These are phyloP conservation scores for Epichloe hybrida DNA, from an alignment of 2,329 filamentous ascomycete genomes.

Conservation along the genomic window DNA sequence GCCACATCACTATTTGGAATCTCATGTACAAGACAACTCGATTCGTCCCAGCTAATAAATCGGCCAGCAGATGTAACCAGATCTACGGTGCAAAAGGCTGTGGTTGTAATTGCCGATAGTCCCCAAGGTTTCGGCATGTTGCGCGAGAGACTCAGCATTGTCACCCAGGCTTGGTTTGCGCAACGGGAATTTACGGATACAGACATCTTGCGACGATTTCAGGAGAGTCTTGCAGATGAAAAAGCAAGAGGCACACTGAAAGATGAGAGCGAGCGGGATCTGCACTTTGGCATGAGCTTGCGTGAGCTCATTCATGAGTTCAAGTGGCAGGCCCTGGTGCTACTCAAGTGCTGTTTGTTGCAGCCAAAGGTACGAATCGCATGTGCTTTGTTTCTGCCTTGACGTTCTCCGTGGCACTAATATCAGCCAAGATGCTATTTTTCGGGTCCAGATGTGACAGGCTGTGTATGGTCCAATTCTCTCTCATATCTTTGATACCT, in stretches of 20 bases:
- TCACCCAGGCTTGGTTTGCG: constrained; percentile 92
- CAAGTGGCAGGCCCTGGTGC: constrained; percentile 82
- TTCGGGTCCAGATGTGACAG: constrained; percentile 94
- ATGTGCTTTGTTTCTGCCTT: not conserved
- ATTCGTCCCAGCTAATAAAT: constrained; percentile 62
- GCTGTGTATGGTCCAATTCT: constrained; percentile 97
- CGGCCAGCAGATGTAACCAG: constrained; percentile 84
- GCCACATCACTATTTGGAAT: constrained; percentile 88
- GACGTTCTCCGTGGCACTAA: not conserved
- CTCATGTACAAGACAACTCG: constrained; percentile 84
- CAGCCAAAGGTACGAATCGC: constrained; percentile 66
- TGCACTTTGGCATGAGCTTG: constrained; percentile 78
- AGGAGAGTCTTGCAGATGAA: constrained; percentile 68
- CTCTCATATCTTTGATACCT: constrained; percentile 86
- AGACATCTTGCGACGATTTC: constrained; percentile 81
- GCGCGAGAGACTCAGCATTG: constrained; percentile 76
- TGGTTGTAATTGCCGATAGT: constrained; percentile 86
- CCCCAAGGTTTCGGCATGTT: constrained; percentile 84
- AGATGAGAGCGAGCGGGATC: constrained; percentile 63
- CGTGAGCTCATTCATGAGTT: constrained; percentile 90
- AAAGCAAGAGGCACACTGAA: constrained; percentile 42
- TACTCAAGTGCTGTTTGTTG: constrained; percentile 85
- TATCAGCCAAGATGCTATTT: constrained; percentile 68
- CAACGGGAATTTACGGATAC: constrained; percentile 85
- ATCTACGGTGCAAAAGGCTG: constrained; percentile 94